phyloP scores from a whole-genome alignment of 2,329 filamentous ascomycete genomes.

The Diaporthe amygdali region DNA sequence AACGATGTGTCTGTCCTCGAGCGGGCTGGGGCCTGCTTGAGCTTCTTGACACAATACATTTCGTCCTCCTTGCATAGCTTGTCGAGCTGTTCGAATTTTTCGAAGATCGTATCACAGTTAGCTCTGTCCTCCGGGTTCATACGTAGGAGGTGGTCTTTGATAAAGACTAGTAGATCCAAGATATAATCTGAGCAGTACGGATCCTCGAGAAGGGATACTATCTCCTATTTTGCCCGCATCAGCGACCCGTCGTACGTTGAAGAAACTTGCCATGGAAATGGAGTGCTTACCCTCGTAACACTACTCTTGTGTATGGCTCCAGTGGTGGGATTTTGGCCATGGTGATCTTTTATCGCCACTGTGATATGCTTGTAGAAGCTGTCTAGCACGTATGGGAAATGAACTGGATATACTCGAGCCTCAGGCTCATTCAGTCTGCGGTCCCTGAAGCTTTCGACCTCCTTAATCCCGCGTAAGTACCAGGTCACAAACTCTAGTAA shows the following conservation, averaged over 20 bases:
- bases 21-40: background rate
- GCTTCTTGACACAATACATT: background rate
- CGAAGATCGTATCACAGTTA: background rate
- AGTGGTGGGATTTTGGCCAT: background rate
- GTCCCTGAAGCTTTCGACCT: background rate
- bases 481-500: background rate
- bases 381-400: background rate
- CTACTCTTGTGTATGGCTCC: background rate
- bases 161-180: background rate
- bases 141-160: background rate
- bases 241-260: background rate
- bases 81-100: background rate
- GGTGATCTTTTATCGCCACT: background rate
- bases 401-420: background rate
- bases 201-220: background rate
- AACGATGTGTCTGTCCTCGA: background rate
- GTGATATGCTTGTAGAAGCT: background rate
- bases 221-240: background rate
- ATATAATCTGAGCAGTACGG: background rate
- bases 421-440: background rate
- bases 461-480: background rate
- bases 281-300: background rate
- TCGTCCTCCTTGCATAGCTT: background rate
- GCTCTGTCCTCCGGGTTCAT: background rate
- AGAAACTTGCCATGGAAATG: background rate